A percentile compares a stretch with the other conserved stretches of the same genome.
phyloP scores from a whole-genome alignment of 805 yeast genomes.

The Candida boidinii region DNA sequence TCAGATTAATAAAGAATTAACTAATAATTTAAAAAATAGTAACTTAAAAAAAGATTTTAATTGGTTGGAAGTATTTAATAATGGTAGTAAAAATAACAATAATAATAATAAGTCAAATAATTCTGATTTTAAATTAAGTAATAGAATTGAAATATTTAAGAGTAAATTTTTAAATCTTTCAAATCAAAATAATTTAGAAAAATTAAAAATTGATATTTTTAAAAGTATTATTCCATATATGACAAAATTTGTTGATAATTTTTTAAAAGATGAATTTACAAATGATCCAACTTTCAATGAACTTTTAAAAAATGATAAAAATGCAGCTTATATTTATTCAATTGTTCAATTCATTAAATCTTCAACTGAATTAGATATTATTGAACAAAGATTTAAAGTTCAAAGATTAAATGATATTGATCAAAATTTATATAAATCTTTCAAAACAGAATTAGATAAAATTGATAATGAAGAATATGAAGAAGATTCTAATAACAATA shows the following conservation, averaged over 20 bases:
- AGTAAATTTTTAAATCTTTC: too few relatives aligned
- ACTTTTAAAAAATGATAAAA: slow-evolving; percentile 8
- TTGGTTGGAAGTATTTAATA: too few relatives aligned
- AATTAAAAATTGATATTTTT: too few relatives aligned
- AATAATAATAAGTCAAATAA: too few relatives aligned
- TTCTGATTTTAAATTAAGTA: too few relatives aligned
- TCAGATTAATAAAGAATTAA: too few relatives aligned
- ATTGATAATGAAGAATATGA: slow-evolving; percentile 1
- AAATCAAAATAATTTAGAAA: too few relatives aligned
- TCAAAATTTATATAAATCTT: slow-evolving; percentile 5
- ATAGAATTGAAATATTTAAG: too few relatives aligned
- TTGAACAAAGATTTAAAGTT: slow-evolving; percentile 6
- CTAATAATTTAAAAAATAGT: too few relatives aligned
- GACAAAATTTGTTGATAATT: slow-evolving; percentile 13
- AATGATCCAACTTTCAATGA: slow-evolving; percentile 8
- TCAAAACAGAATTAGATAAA: slow-evolving; percentile 5
- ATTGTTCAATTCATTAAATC: slow-evolving; percentile 11
- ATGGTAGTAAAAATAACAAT: too few relatives aligned
- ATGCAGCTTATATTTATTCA: slow-evolving; percentile 12
- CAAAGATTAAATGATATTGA: slow-evolving; percentile 7
- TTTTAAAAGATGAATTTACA: slow-evolving; percentile 8
- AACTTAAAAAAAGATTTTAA: too few relatives aligned
- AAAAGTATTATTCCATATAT: too few relatives aligned
- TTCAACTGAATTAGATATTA: slow-evolving; percentile 6
- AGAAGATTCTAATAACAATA: background rate